Evolutionary conservation across 306 rosid genomes (phyloP), one percentile per base, ranked within the genome.

Genomic region (Cotoneaster glaucophyllus): DNA sequence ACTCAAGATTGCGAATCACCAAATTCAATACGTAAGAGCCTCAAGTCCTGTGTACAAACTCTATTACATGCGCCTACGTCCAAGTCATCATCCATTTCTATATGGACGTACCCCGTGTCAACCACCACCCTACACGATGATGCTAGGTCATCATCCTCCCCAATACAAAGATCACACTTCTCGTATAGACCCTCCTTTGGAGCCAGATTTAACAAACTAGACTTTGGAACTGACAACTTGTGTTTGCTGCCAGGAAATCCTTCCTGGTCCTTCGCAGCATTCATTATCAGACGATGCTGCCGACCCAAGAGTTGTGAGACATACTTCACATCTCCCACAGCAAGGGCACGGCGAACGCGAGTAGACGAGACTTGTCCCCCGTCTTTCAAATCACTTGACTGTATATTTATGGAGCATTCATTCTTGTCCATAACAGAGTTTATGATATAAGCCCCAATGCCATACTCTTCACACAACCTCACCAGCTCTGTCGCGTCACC

Each of bases 341-440:
- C 83, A 73, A 95, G 92, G 57, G 97, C 93, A 67, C 78, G 86
- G 0, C 97, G 93, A 18, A 95, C 97, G 21, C 97, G 96, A 8
- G 99, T 95, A 9, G 99, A 95, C 0, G 97, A 95, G 24, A 95
- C 99, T 70, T 95, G 97, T 69, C 99, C 99, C 75, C 69, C 84
- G 78, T 95, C 99, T 82, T 90, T 90, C 17, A 88, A 80, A 79
- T 82, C 82, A 24, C 65, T 39, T 59, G 82, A 81, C 81, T 75
- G 71, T 7, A 82, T 43, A 76, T 76, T 81, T 77, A 78, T 57
- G 57, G 85, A 58, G 64, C 5, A 56, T 28, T 78, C 85, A 59
- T 81, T 87, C 84, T 81, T 83, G 88, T 95, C 99, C 97, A 95
- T 90, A 44, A 92, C 97, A 74, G 97, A 89, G 71, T 90, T 90